Base-by-base conservation (phyloP, 2,329 filamentous ascomycete species). In the Xylariaceae sp. region DNA sequence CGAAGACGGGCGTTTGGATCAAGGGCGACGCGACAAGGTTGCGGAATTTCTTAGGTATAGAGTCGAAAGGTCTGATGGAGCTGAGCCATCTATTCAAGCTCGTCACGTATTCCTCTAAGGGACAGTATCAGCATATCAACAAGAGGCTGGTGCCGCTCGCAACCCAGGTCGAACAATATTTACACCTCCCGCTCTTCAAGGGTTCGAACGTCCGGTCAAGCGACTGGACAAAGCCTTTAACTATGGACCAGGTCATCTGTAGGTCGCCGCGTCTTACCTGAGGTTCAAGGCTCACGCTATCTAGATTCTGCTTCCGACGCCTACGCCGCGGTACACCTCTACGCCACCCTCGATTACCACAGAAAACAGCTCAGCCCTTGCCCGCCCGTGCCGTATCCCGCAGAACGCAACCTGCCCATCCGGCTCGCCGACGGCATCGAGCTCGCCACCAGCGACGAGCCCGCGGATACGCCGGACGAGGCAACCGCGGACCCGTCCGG, bases 31-130 rank as follows among this genome's bases (percentile, higher is more conserved):
- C 82, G 56, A 88, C 84, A 1, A 84, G 91, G 26, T 68, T 97
- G 12, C 79, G 77, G 23, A 88, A 83, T n/a, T 84, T 78, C 60
- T 79, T 96, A 2, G 77, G 74, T 0, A 79, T 96, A 21, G 70
- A 88, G 0, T 78, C 86, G 1, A 81, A 78, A 48, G 89, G 89
- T 0, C 76, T 90, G 3, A 84, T 96, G 58, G 93, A 97, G 73
- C 79, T 96, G 7, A 93, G 89, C 70, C 89, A 96, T 68, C 74
- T 96, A 20, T 88, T 93, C 73, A 90, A 85, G 62, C 76, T 96
- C 10, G 83, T 96, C 60, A 91, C 87, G 58, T 88, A 85, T 68
- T 85, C 83, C 0, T 73, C 76, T 20, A 72, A 71, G 51, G 75
- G 76, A 5, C 75, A 84, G 40, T 80, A 77, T 3, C 70, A 78